Evolutionary conservation across 2,329 filamentous ascomycete species (phyloP), one percentile per base, ranked within the genome.

Genomic region (Colletotrichum falcatum): DNA sequence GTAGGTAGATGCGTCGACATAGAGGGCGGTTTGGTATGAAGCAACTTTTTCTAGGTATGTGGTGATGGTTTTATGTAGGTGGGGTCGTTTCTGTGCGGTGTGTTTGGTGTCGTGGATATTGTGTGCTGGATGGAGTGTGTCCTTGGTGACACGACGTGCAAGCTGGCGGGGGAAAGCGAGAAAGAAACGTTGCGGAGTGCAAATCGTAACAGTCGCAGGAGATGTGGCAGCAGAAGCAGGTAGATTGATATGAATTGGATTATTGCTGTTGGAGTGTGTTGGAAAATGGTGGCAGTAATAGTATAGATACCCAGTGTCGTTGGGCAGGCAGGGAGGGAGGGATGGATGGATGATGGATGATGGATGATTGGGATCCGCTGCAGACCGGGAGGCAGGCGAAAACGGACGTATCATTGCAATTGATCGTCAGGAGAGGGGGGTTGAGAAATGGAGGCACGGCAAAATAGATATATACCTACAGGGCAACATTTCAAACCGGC

Each of bases 401-500:
- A 62, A 53, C 48, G 58, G 59, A 68, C 59, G 68, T 68, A 68
- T 68, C 53, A 68, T 59, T 68, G 37, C 58, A 60, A 68, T 20
- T 64, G 58, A 16, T 62, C 26, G 42, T 61, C 42, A 60, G 37
- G 39, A 59, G n/a, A 63, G 63, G 53, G 62, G 66, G 62, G 61
- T 58, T 28, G 33, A 37, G 51, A 60, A 60, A 60, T 28, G 60
- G 69, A 55, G 65, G 60, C 60, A 33, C 58, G 26, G 64, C 54
- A 63, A 70, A 59, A 67, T 33, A 60, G 39, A 70, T 65, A 70
- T 71, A 70, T 70, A 65, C 49, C 48, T 69, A 56, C 65, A 71
- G 30, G 65, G 23, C 56, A 44, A 56, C 62, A 73, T 73, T 73
- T 68, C 55, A 73, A 72, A 73, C 71, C 28, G 48, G 51, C 56